Conservation (phyloP, 306 rosid species). For the Abrus precatorius region DNA sequence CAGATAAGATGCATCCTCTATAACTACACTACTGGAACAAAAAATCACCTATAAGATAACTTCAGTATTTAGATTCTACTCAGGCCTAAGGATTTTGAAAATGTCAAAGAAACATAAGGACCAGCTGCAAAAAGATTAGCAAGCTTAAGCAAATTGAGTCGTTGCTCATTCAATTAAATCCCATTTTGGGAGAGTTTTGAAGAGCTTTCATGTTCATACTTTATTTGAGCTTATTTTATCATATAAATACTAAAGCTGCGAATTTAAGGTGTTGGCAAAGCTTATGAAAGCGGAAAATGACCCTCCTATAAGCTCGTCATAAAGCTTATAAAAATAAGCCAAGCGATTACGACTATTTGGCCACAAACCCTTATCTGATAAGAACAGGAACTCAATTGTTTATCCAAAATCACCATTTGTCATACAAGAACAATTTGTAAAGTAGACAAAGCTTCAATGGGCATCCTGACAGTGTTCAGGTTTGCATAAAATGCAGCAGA, state of each 20-base stretch:
- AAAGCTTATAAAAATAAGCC: not conserved
- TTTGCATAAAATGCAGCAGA: slow-evolving; percentile 14
- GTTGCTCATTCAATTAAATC: slow-evolving; percentile 10
- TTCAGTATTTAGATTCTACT: not conserved
- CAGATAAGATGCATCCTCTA: slow-evolving; percentile 28
- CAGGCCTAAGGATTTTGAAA: not conserved
- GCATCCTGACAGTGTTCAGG: not conserved
- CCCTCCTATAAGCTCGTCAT: not conserved
- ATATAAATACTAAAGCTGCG: not conserved
- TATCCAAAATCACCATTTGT: not conserved
- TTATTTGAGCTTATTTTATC: not conserved
- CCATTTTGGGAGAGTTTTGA: not conserved
- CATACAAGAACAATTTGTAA: not conserved
- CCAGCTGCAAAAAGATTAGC: not conserved
- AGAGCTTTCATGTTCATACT: not conserved
- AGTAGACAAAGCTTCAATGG: slow-evolving; percentile 8
- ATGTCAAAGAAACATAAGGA: not conserved
- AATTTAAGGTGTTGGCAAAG: not conserved
- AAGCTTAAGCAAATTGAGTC: not conserved
- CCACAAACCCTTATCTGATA: not conserved
- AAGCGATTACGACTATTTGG: not conserved
- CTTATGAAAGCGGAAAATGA: slow-evolving; percentile 9
- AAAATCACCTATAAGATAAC: not conserved
- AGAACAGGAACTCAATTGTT: not conserved
- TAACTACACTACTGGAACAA: slow-evolving; percentile 17